Conservation (phyloP, 2,329 filamentous ascomycete genomes). For the Colletotrichum lupini region DNA sequence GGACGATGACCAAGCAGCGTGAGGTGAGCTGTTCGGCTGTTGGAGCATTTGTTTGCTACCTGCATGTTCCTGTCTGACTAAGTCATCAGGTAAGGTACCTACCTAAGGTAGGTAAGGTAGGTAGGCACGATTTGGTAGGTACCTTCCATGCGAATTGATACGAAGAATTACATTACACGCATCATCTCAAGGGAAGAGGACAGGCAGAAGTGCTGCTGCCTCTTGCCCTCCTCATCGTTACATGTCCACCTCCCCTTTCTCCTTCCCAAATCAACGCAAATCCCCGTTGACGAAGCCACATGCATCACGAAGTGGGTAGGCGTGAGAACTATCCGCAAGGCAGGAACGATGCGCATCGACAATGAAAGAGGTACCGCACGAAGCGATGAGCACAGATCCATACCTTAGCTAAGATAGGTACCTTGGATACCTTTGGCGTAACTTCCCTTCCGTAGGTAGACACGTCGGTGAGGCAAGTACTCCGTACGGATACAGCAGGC, state of each 20-base stretch:
- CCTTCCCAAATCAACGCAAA: too few relatives aligned
- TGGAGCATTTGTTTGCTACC: background rate
- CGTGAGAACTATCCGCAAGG: background rate
- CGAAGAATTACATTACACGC: background rate
- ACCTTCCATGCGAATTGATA: background rate
- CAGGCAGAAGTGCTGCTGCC: constrained; percentile 19
- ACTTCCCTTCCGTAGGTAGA: too few relatives aligned
- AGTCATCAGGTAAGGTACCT: background rate
- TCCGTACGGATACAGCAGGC: too few relatives aligned
- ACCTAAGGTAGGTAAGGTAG: too few relatives aligned
- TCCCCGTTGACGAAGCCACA: background rate
- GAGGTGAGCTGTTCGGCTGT: background rate
- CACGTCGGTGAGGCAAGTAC: background rate
- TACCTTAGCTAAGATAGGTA: background rate
- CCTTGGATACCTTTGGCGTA: background rate
- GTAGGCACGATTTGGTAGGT: too few relatives aligned
- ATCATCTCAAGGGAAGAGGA: background rate
- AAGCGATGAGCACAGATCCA: too few relatives aligned
- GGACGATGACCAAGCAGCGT: background rate
- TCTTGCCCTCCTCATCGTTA: background rate
- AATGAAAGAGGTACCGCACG: too few relatives aligned
- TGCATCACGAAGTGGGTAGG: background rate
- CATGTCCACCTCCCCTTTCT: background rate
- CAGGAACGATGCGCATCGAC: background rate
- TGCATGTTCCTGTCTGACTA: background rate